These are phyloP conservation scores for Perilla frutescens DNA, from an alignment of 257 asterid genomes.

Conservation along the genomic window DNA sequence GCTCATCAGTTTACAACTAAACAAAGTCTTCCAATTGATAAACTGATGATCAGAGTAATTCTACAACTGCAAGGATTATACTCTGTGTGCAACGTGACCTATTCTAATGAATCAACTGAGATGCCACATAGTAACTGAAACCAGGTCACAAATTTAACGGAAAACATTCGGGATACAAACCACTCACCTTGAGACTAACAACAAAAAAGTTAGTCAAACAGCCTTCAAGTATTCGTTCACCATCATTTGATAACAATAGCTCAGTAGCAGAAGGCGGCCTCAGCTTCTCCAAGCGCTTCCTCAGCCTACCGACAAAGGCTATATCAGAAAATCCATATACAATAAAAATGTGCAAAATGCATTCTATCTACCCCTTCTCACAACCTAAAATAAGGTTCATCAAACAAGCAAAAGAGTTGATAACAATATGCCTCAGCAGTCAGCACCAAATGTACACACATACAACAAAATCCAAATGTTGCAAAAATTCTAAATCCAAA, in stretches of 20 bases:
- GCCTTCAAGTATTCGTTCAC: slow-evolving; percentile 88
- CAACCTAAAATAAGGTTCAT: neutral
- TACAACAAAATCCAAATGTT: neutral
- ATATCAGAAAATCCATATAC: slow-evolving; percentile 35
- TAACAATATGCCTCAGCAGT: neutral
- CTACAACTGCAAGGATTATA: neutral
- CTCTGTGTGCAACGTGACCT: neutral
- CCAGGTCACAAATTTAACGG: neutral
- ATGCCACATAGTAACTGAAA: slow-evolving; percentile 8
- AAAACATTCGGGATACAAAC: neutral
- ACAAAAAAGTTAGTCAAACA: slow-evolving; percentile 79
- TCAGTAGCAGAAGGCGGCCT: slow-evolving; percentile 85
- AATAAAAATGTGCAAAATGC: slow-evolving; percentile 16
- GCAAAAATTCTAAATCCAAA: neutral
- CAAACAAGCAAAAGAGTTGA: neutral
- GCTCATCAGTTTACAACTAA: too few relatives aligned
- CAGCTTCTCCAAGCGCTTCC: slow-evolving; percentile 85
- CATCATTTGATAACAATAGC: slow-evolving; percentile 79
- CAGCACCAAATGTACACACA: neutral
- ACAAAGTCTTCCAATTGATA: too few relatives aligned
- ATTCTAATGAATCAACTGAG: neutral
- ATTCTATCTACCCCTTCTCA: neutral
- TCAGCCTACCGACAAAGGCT: slow-evolving; percentile 55
- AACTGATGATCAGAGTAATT: neutral
- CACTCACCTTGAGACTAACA: slow-evolving; percentile 70